These are phyloP conservation scores for Ophiostoma sp. DNA, from an alignment of 2,329 filamentous ascomycete species.

Conservation along the genomic window DNA sequence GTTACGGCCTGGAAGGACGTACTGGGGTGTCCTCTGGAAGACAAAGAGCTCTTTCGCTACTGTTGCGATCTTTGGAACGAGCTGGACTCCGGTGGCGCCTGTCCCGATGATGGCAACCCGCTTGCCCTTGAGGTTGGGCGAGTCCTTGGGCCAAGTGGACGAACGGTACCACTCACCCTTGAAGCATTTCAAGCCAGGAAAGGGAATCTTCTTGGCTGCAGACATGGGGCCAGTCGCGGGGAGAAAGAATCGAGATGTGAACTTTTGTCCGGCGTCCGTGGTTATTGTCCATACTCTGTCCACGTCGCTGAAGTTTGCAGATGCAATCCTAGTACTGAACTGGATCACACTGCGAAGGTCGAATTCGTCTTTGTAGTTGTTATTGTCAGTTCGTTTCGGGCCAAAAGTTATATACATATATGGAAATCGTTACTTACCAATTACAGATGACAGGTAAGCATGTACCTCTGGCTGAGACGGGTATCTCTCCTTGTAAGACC, in stretches of 20 bases:
- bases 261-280: conserved; percentile 27
- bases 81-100: conserved; percentile 72
- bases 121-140: conserved; percentile 62
- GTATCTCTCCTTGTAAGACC: conserved; percentile 37
- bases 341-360: neutral
- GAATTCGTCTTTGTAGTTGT: neutral
- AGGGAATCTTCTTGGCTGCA: conserved; percentile 53
- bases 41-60: conserved; percentile 65
- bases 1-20: conserved; percentile 47
- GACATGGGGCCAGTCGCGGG: conserved; percentile 63
- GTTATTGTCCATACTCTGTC: neutral
- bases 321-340: neutral
- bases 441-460: conserved; percentile 17
- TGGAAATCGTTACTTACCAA: neutral
- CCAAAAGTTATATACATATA: conserved; percentile 34
- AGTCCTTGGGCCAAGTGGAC: conserved; percentile 48
- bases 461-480: conserved; percentile 22
- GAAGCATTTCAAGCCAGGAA: conserved; percentile 64
- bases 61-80: conserved; percentile 64
- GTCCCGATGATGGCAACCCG: conserved; percentile 67
- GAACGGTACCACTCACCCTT: conserved; percentile 50
- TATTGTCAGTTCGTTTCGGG: neutral
- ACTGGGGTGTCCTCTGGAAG: conserved; percentile 72
- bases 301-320: neutral
- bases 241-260: conserved; percentile 51